Evolutionary conservation across 179 eudicot species (phyloP).

Genomic region (Gypsophila paniculata): DNA sequence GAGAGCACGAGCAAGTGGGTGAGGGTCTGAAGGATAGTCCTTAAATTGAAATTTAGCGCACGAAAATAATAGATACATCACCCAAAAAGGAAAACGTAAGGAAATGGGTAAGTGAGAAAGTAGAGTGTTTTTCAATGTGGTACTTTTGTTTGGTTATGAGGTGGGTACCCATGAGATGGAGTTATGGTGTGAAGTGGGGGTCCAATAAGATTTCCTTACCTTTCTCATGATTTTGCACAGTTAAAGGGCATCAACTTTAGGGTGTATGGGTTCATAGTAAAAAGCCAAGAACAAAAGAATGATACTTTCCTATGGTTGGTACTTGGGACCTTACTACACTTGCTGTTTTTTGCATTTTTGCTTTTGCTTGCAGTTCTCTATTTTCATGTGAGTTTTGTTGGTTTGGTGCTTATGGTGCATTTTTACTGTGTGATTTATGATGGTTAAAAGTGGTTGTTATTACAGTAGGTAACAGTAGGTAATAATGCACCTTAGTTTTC

Average conservation of each 20-base stretch:
- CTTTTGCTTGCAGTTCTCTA: background rate
- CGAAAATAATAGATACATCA: too few relatives aligned
- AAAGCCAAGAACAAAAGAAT: conserved; percentile 11
- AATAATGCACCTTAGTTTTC: background rate
- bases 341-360: conserved; percentile 1
- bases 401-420: background rate
- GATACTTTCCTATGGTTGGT: conserved; percentile 4
- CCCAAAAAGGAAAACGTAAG: too few relatives aligned
- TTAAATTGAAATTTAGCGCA: too few relatives aligned
- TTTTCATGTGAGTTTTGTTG: background rate
- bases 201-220: conserved; percentile 18
- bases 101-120: background rate
- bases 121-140: conserved; percentile 4
- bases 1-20: too few relatives aligned
- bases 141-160: background rate
- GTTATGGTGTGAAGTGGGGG: conserved; percentile 21
- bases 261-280: conserved; percentile 5
- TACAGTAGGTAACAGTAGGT: background rate
- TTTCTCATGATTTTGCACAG: conserved; percentile 14
- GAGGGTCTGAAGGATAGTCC: too few relatives aligned
- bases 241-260: conserved; percentile 11
- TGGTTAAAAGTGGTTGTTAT: background rate
- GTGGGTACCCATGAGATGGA: conserved; percentile 19
- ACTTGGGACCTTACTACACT: conserved; percentile 1
- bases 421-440: background rate